Percentiles rank a stretch among this genome's conserved stretches.
Evolutionary conservation across 805 yeast genomes (phyloP).

Genomic region (Ogataea neopini): DNA sequence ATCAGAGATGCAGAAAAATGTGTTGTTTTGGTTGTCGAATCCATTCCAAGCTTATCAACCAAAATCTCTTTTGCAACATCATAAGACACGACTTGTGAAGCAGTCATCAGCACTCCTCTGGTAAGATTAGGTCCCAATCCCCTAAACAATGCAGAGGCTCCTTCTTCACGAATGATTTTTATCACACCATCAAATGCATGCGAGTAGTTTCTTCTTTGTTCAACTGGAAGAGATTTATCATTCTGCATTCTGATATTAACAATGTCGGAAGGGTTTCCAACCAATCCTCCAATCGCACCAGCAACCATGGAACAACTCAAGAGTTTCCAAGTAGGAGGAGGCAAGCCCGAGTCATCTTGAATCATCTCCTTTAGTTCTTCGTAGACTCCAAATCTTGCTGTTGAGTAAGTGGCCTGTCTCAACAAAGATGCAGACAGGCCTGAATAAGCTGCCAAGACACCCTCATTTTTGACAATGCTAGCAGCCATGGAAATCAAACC

Average conservation of each 20-base stretch:
- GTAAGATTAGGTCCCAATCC: conserved; percentile 78
- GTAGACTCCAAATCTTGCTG: conserved; percentile 84
- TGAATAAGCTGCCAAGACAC: conserved; percentile 67
- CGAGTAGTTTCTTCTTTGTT: conserved; percentile 67
- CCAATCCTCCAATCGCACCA: conserved; percentile 81
- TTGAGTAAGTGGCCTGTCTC: conserved; percentile 86
- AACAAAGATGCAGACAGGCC: conserved; percentile 81
- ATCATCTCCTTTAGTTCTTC: conserved; percentile 67
- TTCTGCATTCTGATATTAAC: conserved; percentile 91
- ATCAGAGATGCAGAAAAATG: conserved; percentile 77
- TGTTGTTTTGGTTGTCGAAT: conserved; percentile 63
- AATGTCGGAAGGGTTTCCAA: conserved; percentile 87
- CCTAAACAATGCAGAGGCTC: conserved; percentile 57
- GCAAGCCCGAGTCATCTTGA: conserved; percentile 40
- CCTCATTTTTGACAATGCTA: conserved; percentile 63
- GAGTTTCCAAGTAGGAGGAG: conserved; percentile 58
- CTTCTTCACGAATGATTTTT: conserved; percentile 63
- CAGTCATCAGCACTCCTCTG: conserved; percentile 86
- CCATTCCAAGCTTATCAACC: conserved; percentile 49
- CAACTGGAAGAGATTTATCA: conserved; percentile 67
- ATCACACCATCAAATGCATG: conserved; percentile 77
- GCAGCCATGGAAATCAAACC: conserved; percentile 61
- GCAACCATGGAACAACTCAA: conserved; percentile 83
- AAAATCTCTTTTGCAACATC: conserved; percentile 69
- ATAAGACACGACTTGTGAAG: conserved; percentile 86